phyloP scores from a whole-genome alignment of 352 stramenopile species.

The Phytopythium helicoides region DNA sequence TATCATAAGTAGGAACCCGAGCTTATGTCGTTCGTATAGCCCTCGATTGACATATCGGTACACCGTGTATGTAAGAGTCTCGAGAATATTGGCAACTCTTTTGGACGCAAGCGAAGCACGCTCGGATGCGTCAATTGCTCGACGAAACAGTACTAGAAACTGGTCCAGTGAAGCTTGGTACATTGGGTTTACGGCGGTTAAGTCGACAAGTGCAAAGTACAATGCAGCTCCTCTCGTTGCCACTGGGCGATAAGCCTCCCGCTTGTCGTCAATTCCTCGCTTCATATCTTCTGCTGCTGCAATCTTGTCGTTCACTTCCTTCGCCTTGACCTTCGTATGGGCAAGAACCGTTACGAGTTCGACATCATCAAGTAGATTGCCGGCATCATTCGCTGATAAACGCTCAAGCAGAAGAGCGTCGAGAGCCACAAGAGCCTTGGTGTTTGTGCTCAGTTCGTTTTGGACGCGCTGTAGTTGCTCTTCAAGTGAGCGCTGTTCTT shows the following conservation, averaged over 20 bases:
- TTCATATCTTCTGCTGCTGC: constrained; percentile 84
- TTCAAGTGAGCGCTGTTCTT: constrained; percentile 89
- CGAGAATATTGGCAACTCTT: constrained; percentile 86
- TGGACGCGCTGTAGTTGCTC: constrained; percentile 88
- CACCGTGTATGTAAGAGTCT: constrained; percentile 82
- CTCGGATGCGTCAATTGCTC: constrained; percentile 81
- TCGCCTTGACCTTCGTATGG: constrained; percentile 89
- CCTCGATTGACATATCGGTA: constrained; percentile 78
- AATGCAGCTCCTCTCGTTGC: constrained; percentile 83
- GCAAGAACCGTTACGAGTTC: constrained; percentile 86
- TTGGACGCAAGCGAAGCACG: constrained; percentile 76
- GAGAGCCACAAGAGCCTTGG: constrained; percentile 80
- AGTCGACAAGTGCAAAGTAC: constrained; percentile 91
- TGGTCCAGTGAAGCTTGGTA: constrained; percentile 91
- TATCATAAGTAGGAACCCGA: constrained; percentile 73
- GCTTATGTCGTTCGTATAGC: constrained; percentile 68
- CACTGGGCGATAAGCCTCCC: constrained; percentile 89
- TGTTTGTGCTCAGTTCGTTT: constrained; percentile 83
- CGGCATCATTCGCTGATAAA: constrained; percentile 76
- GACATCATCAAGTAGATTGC: constrained; percentile 87
- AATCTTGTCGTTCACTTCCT: constrained; percentile 91
- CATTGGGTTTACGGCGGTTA: constrained; percentile 87
- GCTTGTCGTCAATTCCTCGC: constrained; percentile 88
- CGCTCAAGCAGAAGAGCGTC: constrained; percentile 86
- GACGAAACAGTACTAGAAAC: constrained; percentile 87